Evolutionary conservation across 345 rosid genomes (phyloP).

Genomic region (Cardamine resedifolia): DNA sequence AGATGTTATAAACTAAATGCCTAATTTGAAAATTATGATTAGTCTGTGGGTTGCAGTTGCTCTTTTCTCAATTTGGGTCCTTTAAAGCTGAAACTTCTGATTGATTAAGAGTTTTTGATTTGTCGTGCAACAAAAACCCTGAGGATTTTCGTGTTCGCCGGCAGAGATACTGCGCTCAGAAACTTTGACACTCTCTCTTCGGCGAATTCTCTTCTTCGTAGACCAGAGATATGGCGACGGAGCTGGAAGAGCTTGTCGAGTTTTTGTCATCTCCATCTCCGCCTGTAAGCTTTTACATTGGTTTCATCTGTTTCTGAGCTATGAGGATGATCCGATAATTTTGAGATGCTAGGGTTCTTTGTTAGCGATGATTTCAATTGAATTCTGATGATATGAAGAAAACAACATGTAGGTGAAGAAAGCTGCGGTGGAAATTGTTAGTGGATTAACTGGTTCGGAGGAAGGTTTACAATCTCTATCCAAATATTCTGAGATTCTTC

Average conservation of each 20-base stretch:
- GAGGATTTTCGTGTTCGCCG: slow-evolving; percentile 31
- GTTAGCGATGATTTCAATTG: not conserved
- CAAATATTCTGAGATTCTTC: slow-evolving; percentile 45
- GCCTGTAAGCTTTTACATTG: slow-evolving; percentile 46
- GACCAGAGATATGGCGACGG: slow-evolving; percentile 63
- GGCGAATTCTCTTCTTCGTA: not conserved
- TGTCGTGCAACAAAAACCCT: slow-evolving; percentile 25
- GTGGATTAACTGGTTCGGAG: slow-evolving; percentile 82
- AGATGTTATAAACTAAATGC: not conserved
- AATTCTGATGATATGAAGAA: slow-evolving; percentile 5
- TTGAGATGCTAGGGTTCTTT: slow-evolving; percentile 12
- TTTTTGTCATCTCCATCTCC: slow-evolving; percentile 74
- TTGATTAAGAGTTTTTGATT: not conserved
- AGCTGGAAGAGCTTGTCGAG: slow-evolving; percentile 75
- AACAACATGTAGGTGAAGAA: slow-evolving; percentile 61
- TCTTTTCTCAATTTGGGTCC: not conserved
- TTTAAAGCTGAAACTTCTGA: not conserved
- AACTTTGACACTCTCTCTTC: slow-evolving; percentile 14
- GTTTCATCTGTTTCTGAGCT: slow-evolving; percentile 18
- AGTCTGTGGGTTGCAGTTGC: not conserved
- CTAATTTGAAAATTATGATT: not conserved
- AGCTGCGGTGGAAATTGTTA: slow-evolving; percentile 79
- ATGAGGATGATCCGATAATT: not conserved
- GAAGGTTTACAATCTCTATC: slow-evolving; percentile 75
- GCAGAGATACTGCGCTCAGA: slow-evolving; percentile 18